These are phyloP conservation scores for Bacidia rubella DNA, from an alignment of 495 filamentous ascomycete species.

Conservation along the genomic window DNA sequence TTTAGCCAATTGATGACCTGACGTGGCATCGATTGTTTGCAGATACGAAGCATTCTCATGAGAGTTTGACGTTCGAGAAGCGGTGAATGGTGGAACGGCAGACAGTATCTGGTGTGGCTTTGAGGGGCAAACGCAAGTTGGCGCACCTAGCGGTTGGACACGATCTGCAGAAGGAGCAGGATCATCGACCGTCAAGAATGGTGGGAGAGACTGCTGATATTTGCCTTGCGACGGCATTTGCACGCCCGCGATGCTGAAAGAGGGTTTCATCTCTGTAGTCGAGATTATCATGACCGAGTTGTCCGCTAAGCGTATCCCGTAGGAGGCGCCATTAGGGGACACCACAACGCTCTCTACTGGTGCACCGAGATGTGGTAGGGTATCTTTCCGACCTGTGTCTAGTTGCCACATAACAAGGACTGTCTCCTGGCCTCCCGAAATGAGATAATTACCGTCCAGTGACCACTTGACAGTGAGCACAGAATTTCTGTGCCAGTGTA, in stretches of 20 bases:
- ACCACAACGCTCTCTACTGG: conserved; percentile 71
- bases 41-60: conserved; percentile 39
- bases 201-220: conserved; percentile 5
- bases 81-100: conserved; percentile 38
- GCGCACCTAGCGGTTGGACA: conserved; percentile 11
- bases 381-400: conserved; percentile 65
- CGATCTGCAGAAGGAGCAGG: background rate
- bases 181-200: conserved; percentile 9
- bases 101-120: conserved; percentile 45
- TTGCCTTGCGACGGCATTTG: conserved; percentile 38
- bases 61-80: conserved; percentile 24
- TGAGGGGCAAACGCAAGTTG: conserved; percentile 43
- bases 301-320: conserved; percentile 72
- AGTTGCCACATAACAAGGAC: conserved; percentile 93
- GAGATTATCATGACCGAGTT: conserved; percentile 83
- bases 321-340: conserved; percentile 63
- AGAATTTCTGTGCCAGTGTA: conserved; percentile 85
- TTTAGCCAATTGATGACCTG: conserved; percentile 57
- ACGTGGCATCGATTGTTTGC: conserved; percentile 72
- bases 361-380: conserved; percentile 75
- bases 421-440: conserved; percentile 84
- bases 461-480: conserved; percentile 80
- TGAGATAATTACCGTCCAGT: conserved; percentile 85
- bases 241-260: conserved; percentile 66
- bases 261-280: conserved; percentile 71